Conservation (phyloP, 2,329 filamentous ascomycete species). For the Orbilia quercus region DNA sequence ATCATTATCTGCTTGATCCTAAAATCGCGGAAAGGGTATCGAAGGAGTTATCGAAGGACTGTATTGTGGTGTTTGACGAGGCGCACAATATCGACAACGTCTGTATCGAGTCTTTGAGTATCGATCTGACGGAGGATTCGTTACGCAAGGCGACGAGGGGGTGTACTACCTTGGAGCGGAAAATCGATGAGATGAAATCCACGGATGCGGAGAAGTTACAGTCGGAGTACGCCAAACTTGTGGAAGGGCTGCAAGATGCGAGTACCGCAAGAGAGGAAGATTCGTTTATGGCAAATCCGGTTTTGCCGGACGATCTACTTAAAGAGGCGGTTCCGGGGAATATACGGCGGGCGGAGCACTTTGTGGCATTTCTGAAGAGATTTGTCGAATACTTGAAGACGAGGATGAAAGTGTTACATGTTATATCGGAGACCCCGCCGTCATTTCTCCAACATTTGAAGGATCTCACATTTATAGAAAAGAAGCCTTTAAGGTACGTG, state of each 20-base stretch:
- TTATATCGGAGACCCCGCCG: conserved; percentile 94
- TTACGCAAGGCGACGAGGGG: conserved; percentile 89
- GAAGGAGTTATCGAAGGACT: conserved; percentile 95
- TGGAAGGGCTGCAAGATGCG: conserved; percentile 87
- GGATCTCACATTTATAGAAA: conserved; percentile 97
- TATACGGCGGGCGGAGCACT: conserved; percentile 94
- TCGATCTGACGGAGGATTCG: conserved; percentile 95
- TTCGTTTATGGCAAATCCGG: conserved; percentile 96
- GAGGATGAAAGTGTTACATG: conserved; percentile 96
- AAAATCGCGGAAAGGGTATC: conserved; percentile 98
- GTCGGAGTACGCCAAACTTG: conserved; percentile 93
- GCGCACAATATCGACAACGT: conserved; percentile 99
- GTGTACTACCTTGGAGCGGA: conserved; percentile 88
- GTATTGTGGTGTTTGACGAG: conserved; percentile 98
- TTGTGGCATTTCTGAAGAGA: conserved; percentile 90
- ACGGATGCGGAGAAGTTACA: conserved; percentile 94
- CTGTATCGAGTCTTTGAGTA: conserved; percentile 96
- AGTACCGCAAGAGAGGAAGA: conserved; percentile 93
- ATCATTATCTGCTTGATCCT: conserved; percentile 96
- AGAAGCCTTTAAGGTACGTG: conserved; percentile 78
- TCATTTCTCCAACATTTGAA: conserved; percentile 93
- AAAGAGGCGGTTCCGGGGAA: conserved; percentile 97
- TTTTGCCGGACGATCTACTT: conserved; percentile 89
- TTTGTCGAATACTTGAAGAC: conserved; percentile 99
- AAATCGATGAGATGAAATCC: conserved; percentile 93